These are phyloP conservation scores for Hygrophorus russula DNA, from an alignment of 768 basidiomycete genomes.

Conservation along the genomic window DNA sequence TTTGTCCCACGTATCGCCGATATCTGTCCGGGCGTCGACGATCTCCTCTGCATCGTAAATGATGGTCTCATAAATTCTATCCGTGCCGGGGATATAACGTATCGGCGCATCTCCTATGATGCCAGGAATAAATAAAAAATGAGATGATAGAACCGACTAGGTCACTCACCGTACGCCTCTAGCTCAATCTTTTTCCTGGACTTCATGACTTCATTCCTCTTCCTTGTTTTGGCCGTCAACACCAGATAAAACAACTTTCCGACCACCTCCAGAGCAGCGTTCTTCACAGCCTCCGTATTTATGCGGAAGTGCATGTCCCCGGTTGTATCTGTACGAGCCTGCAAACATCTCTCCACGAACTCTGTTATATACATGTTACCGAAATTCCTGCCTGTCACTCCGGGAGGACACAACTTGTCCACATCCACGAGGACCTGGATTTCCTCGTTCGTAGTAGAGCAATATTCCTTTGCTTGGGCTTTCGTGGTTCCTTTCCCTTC, in stretches of 20 bases:
- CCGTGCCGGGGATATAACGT: neutral
- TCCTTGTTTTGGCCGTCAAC: slow-evolving; percentile 19
- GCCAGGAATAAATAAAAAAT: neutral
- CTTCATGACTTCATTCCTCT: slow-evolving; percentile 17
- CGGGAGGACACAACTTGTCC: slow-evolving; percentile 17
- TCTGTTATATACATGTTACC: slow-evolving; percentile 19
- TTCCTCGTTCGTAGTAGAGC: neutral
- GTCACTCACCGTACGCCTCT: slow-evolving; percentile 15
- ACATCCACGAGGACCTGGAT: slow-evolving; percentile 15
- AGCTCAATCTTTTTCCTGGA: slow-evolving; percentile 16
- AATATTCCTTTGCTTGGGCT: no score
- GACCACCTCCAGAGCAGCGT: slow-evolving; percentile 13
- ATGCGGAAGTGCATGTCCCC: slow-evolving; percentile 13
- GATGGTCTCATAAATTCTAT: neutral
- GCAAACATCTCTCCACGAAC: slow-evolving; percentile 18
- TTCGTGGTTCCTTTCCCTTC: no score
- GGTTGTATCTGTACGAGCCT: slow-evolving; percentile 8
- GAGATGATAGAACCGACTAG: neutral
- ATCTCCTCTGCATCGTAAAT: neutral
- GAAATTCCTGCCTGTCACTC: slow-evolving; percentile 17
- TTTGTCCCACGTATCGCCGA: neutral
- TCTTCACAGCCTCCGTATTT: neutral
- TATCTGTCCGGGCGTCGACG: neutral
- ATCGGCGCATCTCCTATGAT: neutral
- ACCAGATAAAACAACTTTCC: slow-evolving; percentile 18